Evolutionary conservation across 225 moss, liverwort and hornwort genomes (phyloP).

Genomic region (Antitrichia curtipendula): DNA sequence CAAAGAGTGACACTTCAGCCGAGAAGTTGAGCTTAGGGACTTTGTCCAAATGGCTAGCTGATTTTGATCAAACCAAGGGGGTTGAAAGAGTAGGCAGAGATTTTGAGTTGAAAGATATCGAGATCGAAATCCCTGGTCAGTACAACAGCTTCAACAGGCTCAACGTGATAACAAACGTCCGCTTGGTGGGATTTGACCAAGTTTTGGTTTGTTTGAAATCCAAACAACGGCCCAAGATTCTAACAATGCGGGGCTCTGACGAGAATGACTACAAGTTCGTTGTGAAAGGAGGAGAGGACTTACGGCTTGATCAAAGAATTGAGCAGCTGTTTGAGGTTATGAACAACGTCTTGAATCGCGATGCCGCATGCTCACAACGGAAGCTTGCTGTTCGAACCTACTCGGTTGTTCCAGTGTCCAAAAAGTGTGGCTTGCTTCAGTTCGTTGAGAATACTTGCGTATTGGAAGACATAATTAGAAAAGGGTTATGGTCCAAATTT

Average conservation of each 20-base stretch:
- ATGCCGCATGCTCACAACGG: constrained; percentile 55
- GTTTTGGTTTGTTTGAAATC: constrained; percentile 58
- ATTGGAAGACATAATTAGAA: constrained; percentile 68
- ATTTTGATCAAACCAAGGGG: constrained; percentile 51
- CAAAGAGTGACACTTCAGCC: constrained; percentile 33
- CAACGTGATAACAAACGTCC: constrained; percentile 28
- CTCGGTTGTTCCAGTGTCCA: constrained; percentile 74
- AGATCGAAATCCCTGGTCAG: constrained; percentile 75
- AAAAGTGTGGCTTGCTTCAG: constrained; percentile 80
- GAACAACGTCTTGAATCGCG: constrained; percentile 67
- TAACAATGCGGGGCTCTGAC: constrained; percentile 91
- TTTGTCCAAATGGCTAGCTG: constrained; percentile 85
- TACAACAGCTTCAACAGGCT: constrained; percentile 46
- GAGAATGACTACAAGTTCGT: constrained; percentile 89
- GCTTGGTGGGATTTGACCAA: constrained; percentile 77
- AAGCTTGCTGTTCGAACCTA: constrained; percentile 59
- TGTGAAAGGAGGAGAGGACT: constrained; percentile 93
- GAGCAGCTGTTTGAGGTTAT: constrained; percentile 95
- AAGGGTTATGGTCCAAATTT: constrained; percentile 57
- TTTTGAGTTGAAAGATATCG: background rate
- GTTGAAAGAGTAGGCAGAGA: constrained; percentile 9
- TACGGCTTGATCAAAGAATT: constrained; percentile 82
- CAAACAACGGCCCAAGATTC: constrained; percentile 78
- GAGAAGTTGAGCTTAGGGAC: constrained; percentile 57
- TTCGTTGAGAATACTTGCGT: constrained; percentile 82